Evolutionary conservation across 2,329 filamentous ascomycete genomes (phyloP), one percentile per base, ranked within the genome.

Genomic region (Phoma herbarum): DNA sequence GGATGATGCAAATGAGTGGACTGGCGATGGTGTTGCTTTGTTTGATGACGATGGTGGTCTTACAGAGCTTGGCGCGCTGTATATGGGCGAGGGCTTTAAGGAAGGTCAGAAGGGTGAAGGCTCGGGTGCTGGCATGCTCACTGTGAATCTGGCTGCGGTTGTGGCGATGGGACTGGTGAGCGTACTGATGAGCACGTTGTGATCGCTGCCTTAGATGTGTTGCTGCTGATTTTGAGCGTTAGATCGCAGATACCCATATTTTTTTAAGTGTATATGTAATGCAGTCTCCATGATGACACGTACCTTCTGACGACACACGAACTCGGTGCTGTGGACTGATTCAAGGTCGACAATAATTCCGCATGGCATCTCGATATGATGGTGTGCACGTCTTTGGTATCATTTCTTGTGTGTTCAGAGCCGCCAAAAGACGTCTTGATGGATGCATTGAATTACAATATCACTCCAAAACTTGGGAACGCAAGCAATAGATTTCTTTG

Each of bases 1-100:
- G 0, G 55, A 69, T 14, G 72, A 75, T 50, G 73, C 74, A 10
- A 75, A 76, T 60, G 68, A 70, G 54, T 76, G 74, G 74, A 75
- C 74, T 22, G 74, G 74, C 1, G 68, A 75, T 52, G 66, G 69
- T 2, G 74, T 76, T 3, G 73, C 73, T 18, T 45, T 76, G 43
- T 76, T 76, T 22, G 66, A 74, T 49, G 62, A 66, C 8, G 65
- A 71, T 46, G 74, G 74, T 0, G 72, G 68, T 1, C 59, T 76
- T 48, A 75, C 73, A 4, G 64, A 71, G 39, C 47, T 75, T 33
- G 74, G 74, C 1, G 73, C 72, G 1, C 39, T 75, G 44, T 76
- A 76, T 33, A 62, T 76, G 65, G 72, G 73, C 11, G 59, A 66
- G 35, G 69, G 71, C 7, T 76, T 72, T 16, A 44, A 61, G 42